Conservation (phyloP, 345 rosid species). For the Sisymbrium irio region DNA sequence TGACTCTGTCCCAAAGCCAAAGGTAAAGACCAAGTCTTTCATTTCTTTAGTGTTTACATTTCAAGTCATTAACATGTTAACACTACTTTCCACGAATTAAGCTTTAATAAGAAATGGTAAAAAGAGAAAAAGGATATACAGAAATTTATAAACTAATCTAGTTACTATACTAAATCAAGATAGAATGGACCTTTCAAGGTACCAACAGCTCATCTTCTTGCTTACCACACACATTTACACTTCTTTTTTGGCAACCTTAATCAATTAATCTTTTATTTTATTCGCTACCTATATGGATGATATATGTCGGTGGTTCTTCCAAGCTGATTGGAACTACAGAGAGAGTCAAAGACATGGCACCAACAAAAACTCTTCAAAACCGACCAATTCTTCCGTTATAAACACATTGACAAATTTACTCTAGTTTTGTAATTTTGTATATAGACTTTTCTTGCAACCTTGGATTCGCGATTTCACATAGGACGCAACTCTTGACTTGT, state of each 20-base stretch:
- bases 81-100: neutral
- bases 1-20: constrained; percentile 1
- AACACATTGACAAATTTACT: neutral
- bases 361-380: neutral
- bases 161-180: neutral
- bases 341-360: neutral
- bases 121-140: neutral
- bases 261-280: neutral
- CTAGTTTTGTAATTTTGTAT: too few relatives aligned
- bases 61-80: neutral
- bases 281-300: neutral
- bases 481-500: too few relatives aligned
- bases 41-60: neutral
- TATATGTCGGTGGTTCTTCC: constrained; percentile 25
- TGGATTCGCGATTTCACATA: too few relatives aligned
- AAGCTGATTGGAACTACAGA: constrained; percentile 18
- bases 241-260: neutral
- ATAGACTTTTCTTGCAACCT: too few relatives aligned
- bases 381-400: too few relatives aligned
- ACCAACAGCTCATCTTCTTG: constrained; percentile 16
- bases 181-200: constrained; percentile 17
- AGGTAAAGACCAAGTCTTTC: neutral
- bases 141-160: neutral
- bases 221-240: neutral
- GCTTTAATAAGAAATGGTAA: neutral